Base-by-base conservation (phyloP, 1,284 basidiomycete genomes). In the Earliella scabrosa region DNA sequence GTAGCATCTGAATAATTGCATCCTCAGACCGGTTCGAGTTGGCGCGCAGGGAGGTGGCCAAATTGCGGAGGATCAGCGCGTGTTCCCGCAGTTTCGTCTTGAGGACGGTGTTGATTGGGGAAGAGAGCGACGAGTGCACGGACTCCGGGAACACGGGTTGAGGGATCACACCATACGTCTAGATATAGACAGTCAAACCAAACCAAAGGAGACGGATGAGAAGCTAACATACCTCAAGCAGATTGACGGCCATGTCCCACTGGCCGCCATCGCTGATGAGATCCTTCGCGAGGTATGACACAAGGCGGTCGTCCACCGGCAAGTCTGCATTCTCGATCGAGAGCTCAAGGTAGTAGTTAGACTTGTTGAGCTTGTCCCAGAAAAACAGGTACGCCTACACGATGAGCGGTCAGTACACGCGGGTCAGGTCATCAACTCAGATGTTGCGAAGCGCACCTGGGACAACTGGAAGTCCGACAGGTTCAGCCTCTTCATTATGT, bases 321-420 rank as follows among this genome's bases (percentile, higher is more conserved):
- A 88, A 81, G 63, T 94, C 88, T 0, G 87, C 86, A 43, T 93
- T 83, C 73, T 97, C 82, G 63, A 98, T 92, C 54, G 90, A 85
- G 45, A 88, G 77, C 75, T 98, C 96, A 23, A 98, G 86, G 73
- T 92, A 97, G 76, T 92, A 96, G 78, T 98, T 98, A 51, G 89
- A 82, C 75, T 97, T 97, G 79, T 97, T 95, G 48, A 97, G 82
- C 76, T 96, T 96, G 75, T 97, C 94, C 79, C 89, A 96, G 80
- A 97, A 95, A 81, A 93, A 95, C 18, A 95, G 79, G 74, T 97
- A 97, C 5, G 86, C 85, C 88, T 92, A 50, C 52, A 36, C n/a
- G 1, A 23, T n/a, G n/a, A n/a, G n/a, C n/a, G n/a, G n/a, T 23
- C 18, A 39, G 8, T 14, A 31, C 16, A 9, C n/a, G 5, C 18